Evolutionary conservation across 257 asterid genomes (phyloP), one percentile per base, ranked within the genome.

Genomic region (Rehmannia glutinosa): DNA sequence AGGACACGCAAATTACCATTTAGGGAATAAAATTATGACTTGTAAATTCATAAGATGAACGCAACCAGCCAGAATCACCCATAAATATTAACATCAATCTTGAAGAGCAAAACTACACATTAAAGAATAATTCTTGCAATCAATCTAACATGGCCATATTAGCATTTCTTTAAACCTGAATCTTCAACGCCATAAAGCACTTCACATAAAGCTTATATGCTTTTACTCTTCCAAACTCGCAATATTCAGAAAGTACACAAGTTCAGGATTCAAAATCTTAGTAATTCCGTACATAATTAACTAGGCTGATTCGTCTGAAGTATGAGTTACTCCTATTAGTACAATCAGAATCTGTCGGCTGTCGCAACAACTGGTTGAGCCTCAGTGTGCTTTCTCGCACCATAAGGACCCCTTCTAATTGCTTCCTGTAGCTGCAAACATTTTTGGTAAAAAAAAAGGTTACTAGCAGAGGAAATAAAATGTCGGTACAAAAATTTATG

Each of bases 331-430:
- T 61, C 30, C 35, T 36, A 46, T 1, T n/a, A 10, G 9, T n/a
- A 69, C 30, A 30, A n/a, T 78, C 77, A 92, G 72, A 90, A 90
- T 59, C 99, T 79, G 33, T 94, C 96, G 3, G 91, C 97, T 1
- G 99, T 94, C 72, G 20, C 9, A 12, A 94, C 99, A 13, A 70
- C 23, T 10, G 97, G 96, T 72, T 91, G 99, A 79, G 95, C 89
- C 84, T 91, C 97, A 13, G 67, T 52, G 5, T 33, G 88, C 75
- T 75, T 85, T 74, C 84, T 85, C 16, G 73, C 89, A 52, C 78
- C 79, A 4, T 81, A 94, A 68, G 99, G 97, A 16, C 99, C 99
- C 75, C 86, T 88, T 77, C 64, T 77, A 69, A 94, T 81, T 61
- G 97, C 92, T 80, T 88, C 96, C 73, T 85, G 81, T 39, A 91